Evolutionary conservation across 768 basidiomycete genomes (phyloP), one percentile per base, ranked within the genome.

Genomic region (Hortiboletus flavorubellus): DNA sequence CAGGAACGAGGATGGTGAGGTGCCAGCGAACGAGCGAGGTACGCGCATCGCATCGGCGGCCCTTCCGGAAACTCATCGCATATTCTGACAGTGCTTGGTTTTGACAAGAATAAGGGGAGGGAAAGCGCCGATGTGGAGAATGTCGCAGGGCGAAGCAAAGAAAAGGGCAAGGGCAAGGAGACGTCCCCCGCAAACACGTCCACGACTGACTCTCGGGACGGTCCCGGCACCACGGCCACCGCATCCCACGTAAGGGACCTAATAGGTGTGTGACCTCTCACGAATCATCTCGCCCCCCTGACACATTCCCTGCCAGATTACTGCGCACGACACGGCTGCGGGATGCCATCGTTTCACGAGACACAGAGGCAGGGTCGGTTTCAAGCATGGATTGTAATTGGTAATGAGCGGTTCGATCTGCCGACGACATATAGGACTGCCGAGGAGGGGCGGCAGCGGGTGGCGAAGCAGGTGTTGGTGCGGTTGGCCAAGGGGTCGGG

Each of bases 311-410:
- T 8, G 41, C 31, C 62, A 73, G 58, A 63, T 54, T 56, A 66
- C 61, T 63, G 66, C 33, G 35, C 42, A 0, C 52, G 21, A 5
- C 61, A 54, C 29, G 56, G 51, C 10, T 49, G 56, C 34, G 59
- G 67, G 4, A 59, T 46, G 10, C 78, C 79, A 0, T 63, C 63
- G 54, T 74, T 79, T 50, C 65, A 70, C 43, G 59, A 74, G 46
- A 65, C 70, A 58, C 51, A 53, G 34, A 38, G 18, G 1, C 44
- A 58, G 23, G 51, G 44, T 21, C 59, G 49, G 12, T 75, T 72
- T 50, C 75, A 72, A 34, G 77, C 78, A 5, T 80, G 79, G 79
- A 74, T 79, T n/a, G 68, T 77, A 53, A 72, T 79, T 40, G 76
- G 75, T 16, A 69, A 68, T 34, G 75, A 77, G 43, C 72, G 74